These are phyloP conservation scores for Akanthomyces dipterigenus DNA, from an alignment of 2,329 filamentous ascomycete genomes.

Conservation along the genomic window DNA sequence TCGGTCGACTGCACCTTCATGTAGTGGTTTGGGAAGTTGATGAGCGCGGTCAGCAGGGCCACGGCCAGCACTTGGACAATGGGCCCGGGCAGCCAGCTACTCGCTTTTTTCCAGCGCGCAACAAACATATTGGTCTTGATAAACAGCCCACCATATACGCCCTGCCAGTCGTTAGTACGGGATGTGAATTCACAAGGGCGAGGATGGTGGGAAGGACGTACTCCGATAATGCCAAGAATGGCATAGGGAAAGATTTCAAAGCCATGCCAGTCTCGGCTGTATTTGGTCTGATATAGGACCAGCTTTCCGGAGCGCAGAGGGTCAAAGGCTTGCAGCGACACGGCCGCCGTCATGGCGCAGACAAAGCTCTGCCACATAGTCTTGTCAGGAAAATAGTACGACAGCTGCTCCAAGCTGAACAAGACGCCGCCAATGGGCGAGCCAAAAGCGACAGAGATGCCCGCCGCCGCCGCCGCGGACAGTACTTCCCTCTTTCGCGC, in stretches of 20 bases:
- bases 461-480: constrained; percentile 84
- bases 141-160: constrained; percentile 90
- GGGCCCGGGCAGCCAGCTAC: constrained; percentile 61
- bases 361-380: constrained; percentile 99
- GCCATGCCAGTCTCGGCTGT: constrained; percentile 84
- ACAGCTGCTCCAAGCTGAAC: constrained; percentile 94
- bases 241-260: constrained; percentile 90
- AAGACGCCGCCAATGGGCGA: constrained; percentile 90
- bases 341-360: constrained; percentile 96
- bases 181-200: neutral
- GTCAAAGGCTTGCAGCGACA: constrained; percentile 86
- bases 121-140: constrained; percentile 91
- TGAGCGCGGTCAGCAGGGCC: constrained; percentile 72
- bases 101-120: constrained; percentile 68
- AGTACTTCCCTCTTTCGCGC: constrained; percentile 89
- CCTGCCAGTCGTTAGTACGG: constrained; percentile 35
- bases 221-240: constrained; percentile 75
- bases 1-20: constrained; percentile 91
- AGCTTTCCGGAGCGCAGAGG: constrained; percentile 94
- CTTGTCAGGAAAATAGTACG: constrained; percentile 97
- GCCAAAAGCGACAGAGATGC: constrained; percentile 90
- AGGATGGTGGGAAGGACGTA: constrained; percentile 24
- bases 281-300: constrained; percentile 92
- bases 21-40: constrained; percentile 95
- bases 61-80: constrained; percentile 74